phyloP scores from a whole-genome alignment of 2,329 filamentous ascomycete genomes.

The Colletotrichum filicis region DNA sequence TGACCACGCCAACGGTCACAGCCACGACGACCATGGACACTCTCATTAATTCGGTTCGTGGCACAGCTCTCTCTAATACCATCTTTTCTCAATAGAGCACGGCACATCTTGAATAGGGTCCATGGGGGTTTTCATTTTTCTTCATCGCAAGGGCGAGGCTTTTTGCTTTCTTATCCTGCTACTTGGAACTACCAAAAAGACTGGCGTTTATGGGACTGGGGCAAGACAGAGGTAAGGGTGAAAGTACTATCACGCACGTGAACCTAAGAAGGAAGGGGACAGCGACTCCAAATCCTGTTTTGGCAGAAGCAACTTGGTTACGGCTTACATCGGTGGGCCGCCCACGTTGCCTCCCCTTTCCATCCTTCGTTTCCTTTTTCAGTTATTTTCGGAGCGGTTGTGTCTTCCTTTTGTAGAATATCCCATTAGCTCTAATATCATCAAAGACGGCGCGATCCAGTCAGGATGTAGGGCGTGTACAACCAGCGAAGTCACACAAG shows the following conservation, averaged over 20 bases:
- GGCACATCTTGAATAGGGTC: neutral
- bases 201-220: slow-evolving; percentile 27
- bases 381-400: neutral
- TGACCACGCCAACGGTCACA: slow-evolving; percentile 7
- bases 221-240: slow-evolving; percentile 10
- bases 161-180: slow-evolving; percentile 1
- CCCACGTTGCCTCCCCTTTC: neutral
- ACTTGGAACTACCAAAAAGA: slow-evolving; percentile 12
- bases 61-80: neutral
- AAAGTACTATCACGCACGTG: neutral
- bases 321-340: neutral
- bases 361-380: neutral
- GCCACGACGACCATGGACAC: slow-evolving; percentile 14
- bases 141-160: neutral
- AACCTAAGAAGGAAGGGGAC: neutral
- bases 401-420: neutral
- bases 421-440: neutral
- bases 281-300: neutral
- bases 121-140: neutral
- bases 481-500: neutral
- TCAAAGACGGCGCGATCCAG: neutral
- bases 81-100: neutral
- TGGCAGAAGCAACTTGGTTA: neutral
- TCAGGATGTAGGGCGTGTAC: neutral
- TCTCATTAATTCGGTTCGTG: slow-evolving; percentile 7